These are phyloP conservation scores for Penicillium silybi DNA, from an alignment of 495 filamentous ascomycete species.

Conservation along the genomic window DNA sequence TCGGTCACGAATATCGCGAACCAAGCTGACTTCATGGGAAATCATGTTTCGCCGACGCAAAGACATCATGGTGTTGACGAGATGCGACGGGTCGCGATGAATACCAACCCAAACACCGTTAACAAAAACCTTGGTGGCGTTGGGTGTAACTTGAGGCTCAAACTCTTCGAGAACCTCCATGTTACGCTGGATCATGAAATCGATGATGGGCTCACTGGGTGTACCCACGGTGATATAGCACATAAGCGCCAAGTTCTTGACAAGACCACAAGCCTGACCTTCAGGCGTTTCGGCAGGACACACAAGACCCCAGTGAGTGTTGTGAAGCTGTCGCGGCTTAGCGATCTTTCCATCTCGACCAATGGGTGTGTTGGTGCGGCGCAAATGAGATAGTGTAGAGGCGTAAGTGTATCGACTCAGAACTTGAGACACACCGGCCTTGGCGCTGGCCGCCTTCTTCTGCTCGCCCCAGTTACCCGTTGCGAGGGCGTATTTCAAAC, in stretches of 20 bases:
- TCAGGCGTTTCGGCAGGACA: conserved; percentile 98
- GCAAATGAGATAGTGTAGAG: conserved; percentile 91
- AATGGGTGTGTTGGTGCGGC: conserved; percentile 95
- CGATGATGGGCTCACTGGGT: conserved; percentile 80
- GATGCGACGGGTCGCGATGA: conserved; percentile 74
- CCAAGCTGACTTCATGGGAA: conserved; percentile 83
- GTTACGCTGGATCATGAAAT: conserved; percentile 89
- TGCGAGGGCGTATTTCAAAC: conserved; percentile 93
- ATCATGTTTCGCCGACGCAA: conserved; percentile 74
- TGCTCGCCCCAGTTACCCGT: conserved; percentile 99
- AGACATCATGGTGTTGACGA: conserved; percentile 73
- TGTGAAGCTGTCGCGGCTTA: conserved; percentile 95
- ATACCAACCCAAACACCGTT: conserved; percentile 96
- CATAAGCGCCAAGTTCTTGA: conserved; percentile 98
- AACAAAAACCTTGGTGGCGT: conserved; percentile 95
- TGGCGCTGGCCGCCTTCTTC: conserved; percentile 91
- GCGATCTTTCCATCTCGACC: conserved; percentile 97
- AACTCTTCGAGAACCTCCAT: conserved; percentile 98
- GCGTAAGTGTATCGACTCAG: conserved; percentile 97
- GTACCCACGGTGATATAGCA: conserved; percentile 95
- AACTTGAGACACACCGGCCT: conserved; percentile 97
- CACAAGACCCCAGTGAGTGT: conserved; percentile 97
- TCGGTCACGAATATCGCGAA: conserved; percentile 91
- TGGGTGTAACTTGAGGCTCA: conserved; percentile 79
- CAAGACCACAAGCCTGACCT: conserved; percentile 95